A percentile compares a stretch with the other conserved stretches of the same genome.
Evolutionary conservation across 192 early-diverging fungal species (phyloP).

Genomic region (Linnemannia schmuckeri): DNA sequence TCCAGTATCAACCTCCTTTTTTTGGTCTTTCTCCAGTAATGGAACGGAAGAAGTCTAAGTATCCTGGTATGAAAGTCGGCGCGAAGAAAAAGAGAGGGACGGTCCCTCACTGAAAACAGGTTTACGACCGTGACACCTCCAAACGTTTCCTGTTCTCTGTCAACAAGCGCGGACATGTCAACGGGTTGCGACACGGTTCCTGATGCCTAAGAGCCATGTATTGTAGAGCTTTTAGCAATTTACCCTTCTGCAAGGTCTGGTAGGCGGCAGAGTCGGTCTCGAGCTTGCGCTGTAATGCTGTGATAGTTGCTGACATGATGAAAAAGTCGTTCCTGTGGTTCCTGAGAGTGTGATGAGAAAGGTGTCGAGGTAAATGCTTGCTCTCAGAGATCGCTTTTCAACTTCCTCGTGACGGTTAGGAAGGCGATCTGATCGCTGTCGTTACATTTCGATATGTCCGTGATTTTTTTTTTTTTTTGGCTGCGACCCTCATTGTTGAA

Average conservation of each 20-base stretch:
- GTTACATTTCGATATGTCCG: neutral
- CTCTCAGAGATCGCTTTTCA: neutral
- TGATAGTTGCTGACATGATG: conserved; percentile 58
- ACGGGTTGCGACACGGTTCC: too few species aligned
- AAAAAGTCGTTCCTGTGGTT: neutral
- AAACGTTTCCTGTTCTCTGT: too few species aligned
- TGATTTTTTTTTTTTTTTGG: neutral
- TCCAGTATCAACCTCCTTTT: too few species aligned
- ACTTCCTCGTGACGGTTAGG: neutral
- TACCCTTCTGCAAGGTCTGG: conserved; percentile 81
- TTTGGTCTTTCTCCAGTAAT: too few species aligned
- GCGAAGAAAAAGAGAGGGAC: too few species aligned
- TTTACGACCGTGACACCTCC: too few species aligned
- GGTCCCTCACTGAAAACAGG: too few species aligned
- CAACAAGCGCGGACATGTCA: too few species aligned
- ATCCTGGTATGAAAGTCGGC: too few species aligned
- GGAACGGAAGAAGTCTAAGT: too few species aligned
- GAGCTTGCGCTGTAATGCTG: conserved; percentile 68
- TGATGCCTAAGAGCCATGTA: neutral
- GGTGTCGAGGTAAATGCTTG: neutral
- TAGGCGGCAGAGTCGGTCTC: conserved; percentile 80
- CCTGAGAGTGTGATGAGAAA: neutral
- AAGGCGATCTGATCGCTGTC: conserved; percentile 5
- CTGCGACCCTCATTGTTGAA: neutral
- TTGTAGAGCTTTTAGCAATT: neutral